A percentile compares a stretch with the other conserved stretches of the same genome.
Evolutionary conservation across 257 asterid genomes (phyloP).

Genomic region (Plantago elongata): DNA sequence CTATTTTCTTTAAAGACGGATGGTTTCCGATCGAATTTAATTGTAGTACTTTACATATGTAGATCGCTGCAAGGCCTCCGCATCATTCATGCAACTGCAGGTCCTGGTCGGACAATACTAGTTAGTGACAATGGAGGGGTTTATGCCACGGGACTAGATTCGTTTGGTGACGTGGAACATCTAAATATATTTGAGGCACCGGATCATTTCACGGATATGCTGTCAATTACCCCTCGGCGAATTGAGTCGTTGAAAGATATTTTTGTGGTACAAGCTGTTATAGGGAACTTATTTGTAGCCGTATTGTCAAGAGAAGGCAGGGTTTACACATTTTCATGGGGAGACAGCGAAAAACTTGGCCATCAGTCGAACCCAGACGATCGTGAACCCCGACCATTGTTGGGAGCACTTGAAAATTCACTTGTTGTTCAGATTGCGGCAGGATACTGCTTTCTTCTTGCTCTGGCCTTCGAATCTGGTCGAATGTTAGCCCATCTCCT

Average conservation of each 20-base stretch:
- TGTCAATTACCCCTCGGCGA: slow-evolving; percentile 60
- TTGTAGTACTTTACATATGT: slow-evolving; percentile 29
- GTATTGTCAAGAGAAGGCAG: slow-evolving; percentile 86
- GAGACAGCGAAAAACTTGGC: slow-evolving; percentile 77
- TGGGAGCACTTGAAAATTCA: slow-evolving; percentile 73
- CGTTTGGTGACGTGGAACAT: slow-evolving; percentile 80
- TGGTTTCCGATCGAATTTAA: slow-evolving; percentile 15
- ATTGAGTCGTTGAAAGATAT: slow-evolving; percentile 87
- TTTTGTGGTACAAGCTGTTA: slow-evolving; percentile 90
- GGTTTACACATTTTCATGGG: slow-evolving; percentile 94
- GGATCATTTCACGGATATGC: slow-evolving; percentile 36
- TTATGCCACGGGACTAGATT: slow-evolving; percentile 77
- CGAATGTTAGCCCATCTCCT: slow-evolving; percentile 60
- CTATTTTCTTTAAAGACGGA: too few relatives aligned
- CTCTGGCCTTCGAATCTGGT: slow-evolving; percentile 86
- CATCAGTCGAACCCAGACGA: slow-evolving; percentile 79
- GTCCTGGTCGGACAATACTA: slow-evolving; percentile 86
- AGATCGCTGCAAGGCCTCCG: slow-evolving; percentile 86
- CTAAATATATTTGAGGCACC: slow-evolving; percentile 31
- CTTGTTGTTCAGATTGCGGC: slow-evolving; percentile 99
- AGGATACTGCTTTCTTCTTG: slow-evolving; percentile 96
- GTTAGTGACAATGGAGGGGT: slow-evolving; percentile 75
- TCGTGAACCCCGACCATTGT: slow-evolving; percentile 63
- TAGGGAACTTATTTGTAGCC: slow-evolving; percentile 92
- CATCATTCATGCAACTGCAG: slow-evolving; percentile 84